phyloP scores from a whole-genome alignment of 2,329 filamentous ascomycete species.

The Talaromyces sp. region DNA sequence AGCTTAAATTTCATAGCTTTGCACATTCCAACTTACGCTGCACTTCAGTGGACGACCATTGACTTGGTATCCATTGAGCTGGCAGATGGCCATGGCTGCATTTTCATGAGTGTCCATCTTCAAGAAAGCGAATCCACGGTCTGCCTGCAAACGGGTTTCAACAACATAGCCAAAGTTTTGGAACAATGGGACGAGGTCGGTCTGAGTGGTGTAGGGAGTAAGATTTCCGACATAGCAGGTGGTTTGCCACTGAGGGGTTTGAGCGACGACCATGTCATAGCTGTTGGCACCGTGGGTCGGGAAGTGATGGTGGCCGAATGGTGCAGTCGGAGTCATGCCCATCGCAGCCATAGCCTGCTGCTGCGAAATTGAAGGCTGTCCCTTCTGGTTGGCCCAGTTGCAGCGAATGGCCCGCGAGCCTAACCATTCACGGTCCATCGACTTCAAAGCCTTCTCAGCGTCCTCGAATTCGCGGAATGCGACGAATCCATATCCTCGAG shows the following conservation, averaged over 20 bases:
- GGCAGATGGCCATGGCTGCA: slow-evolving; percentile 96
- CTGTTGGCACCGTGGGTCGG: slow-evolving; percentile 94
- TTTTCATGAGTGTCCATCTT: slow-evolving; percentile 99
- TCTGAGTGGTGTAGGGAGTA: slow-evolving; percentile 95
- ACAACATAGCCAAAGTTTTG: slow-evolving; percentile 98
- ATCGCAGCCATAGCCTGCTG: slow-evolving; percentile 96
- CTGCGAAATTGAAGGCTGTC: slow-evolving; percentile 97
- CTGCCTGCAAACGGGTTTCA: slow-evolving; percentile 95
- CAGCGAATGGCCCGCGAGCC: slow-evolving; percentile 96
- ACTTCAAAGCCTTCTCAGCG: slow-evolving; percentile 91
- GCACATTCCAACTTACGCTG: slow-evolving; percentile 68
- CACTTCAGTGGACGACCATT: slow-evolving; percentile 96
- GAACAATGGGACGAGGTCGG: slow-evolving; percentile 95
- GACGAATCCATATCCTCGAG: slow-evolving; percentile 95
- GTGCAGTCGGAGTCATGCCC: slow-evolving; percentile 92
- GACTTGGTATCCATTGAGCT: slow-evolving; percentile 95
- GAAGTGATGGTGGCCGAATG: slow-evolving; percentile 93
- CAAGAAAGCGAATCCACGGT: slow-evolving; percentile 96
- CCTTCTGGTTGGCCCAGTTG: slow-evolving; percentile 99
- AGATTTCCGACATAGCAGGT: slow-evolving; percentile 97
- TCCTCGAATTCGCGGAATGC: slow-evolving; percentile 92
- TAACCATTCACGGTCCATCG: slow-evolving; percentile 99
- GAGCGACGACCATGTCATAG: slow-evolving; percentile 92
- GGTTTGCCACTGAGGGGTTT: slow-evolving; percentile 97
- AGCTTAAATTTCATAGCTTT: slow-evolving; percentile 2